phyloP scores from a whole-genome alignment of 2,329 filamentous ascomycete genomes.

The Penicillium sp. region DNA sequence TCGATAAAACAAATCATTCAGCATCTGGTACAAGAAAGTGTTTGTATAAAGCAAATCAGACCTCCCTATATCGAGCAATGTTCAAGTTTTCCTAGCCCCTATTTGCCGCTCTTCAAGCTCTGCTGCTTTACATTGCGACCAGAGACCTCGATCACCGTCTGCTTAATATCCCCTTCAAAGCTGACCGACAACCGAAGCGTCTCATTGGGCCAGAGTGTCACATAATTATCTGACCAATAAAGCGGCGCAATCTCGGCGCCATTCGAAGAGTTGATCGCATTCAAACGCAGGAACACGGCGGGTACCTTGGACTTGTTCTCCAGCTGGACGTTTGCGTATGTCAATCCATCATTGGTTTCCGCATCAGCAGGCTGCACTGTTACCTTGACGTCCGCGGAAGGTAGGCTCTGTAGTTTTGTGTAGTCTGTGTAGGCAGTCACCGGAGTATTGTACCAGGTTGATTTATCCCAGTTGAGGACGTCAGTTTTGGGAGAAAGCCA shows the following conservation, averaged over 20 bases:
- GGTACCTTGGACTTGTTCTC: conserved; percentile 58
- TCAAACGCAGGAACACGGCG: conserved; percentile 62
- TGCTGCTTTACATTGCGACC: conserved; percentile 30
- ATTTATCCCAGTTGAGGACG: conserved; percentile 58
- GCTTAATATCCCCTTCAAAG: conserved; percentile 20
- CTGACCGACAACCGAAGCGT: conserved; percentile 47
- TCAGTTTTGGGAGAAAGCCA: conserved; percentile 58
- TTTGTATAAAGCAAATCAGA: background rate
- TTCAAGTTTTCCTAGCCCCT: background rate
- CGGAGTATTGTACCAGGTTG: conserved; percentile 64
- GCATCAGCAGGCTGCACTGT: conserved; percentile 16
- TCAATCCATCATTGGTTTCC: conserved; percentile 8
- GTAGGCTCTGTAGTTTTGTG: conserved; percentile 49
- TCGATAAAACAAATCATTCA: no score
- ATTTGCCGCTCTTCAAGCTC: background rate
- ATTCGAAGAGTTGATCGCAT: conserved; percentile 48
- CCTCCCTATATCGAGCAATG: background rate
- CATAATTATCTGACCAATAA: conserved; percentile 65
- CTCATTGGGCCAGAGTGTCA: conserved; percentile 64
- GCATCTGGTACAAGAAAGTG: no score
- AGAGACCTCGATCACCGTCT: conserved; percentile 24
- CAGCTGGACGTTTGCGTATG: conserved; percentile 45
- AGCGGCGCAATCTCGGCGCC: conserved; percentile 56
- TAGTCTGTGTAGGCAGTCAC: conserved; percentile 57
- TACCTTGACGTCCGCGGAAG: conserved; percentile 44